These are phyloP conservation scores for Kodamaea arcana DNA, from an alignment of 1,139 yeast species.

Conservation along the genomic window DNA sequence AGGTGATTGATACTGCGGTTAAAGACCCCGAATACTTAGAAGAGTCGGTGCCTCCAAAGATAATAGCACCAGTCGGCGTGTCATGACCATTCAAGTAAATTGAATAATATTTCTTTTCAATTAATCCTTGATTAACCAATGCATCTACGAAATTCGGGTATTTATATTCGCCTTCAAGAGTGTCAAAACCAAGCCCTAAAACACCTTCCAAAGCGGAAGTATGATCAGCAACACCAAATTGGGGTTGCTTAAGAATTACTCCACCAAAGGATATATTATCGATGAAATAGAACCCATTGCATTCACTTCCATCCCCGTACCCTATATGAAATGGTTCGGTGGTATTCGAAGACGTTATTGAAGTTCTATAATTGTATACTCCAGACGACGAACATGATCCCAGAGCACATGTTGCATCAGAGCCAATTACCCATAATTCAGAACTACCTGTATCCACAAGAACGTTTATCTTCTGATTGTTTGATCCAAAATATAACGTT, in stretches of 20 bases:
- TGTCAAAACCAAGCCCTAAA: slow-evolving; percentile 1
- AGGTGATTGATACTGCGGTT: slow-evolving; percentile 4
- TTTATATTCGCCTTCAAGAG: background rate
- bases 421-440: slow-evolving; percentile 17
- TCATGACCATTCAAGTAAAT: slow-evolving; percentile 14
- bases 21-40: slow-evolving; percentile 22
- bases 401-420: background rate
- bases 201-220: background rate
- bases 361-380: slow-evolving; percentile 8
- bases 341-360: slow-evolving; percentile 7
- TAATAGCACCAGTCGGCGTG: slow-evolving; percentile 15
- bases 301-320: slow-evolving; percentile 15
- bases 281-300: slow-evolving; percentile 15
- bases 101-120: slow-evolving; percentile 17
- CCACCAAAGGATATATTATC: slow-evolving; percentile 14
- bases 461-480: slow-evolving; percentile 11
- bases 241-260: slow-evolving; percentile 10
- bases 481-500: slow-evolving; percentile 12
- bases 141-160: slow-evolving; percentile 12
- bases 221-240: slow-evolving; percentile 1
- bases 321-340: slow-evolving; percentile 8
- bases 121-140: slow-evolving; percentile 15
- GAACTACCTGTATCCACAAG: slow-evolving; percentile 20
- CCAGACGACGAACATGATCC: slow-evolving; percentile 6
- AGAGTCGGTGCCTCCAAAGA: slow-evolving; percentile 29